A percentile compares a stretch with the other conserved stretches of the same genome.
These are phyloP conservation scores for Penicillium nordicum DNA, from an alignment of 2,329 filamentous ascomycete species.

Conservation along the genomic window DNA sequence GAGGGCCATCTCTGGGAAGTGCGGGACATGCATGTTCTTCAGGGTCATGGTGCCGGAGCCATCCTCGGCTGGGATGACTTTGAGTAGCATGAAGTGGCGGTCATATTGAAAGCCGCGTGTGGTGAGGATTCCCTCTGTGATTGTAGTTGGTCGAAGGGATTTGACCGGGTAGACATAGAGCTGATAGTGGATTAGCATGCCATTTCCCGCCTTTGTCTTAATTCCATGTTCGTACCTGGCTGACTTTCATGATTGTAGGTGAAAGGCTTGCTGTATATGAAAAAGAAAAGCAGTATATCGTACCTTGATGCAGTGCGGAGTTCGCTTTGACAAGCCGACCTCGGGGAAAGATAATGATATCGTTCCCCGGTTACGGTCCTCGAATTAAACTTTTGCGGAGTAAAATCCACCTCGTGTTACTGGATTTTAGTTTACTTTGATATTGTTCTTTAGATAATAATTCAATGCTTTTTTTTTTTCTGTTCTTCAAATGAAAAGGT, in stretches of 20 bases:
- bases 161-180: constrained; percentile 74
- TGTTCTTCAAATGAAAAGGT: constrained; percentile 1
- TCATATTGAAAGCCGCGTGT: constrained; percentile 64
- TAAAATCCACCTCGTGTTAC: background rate
- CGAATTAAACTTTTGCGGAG: background rate
- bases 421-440: too few relatives aligned
- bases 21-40: constrained; percentile 59
- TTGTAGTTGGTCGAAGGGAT: constrained; percentile 60
- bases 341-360: background rate
- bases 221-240: constrained; percentile 25
- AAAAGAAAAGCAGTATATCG: background rate
- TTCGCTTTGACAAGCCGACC: background rate
- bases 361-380: background rate
- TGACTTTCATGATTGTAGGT: constrained; percentile 37
- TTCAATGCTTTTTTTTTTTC: background rate
- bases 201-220: background rate
- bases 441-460: background rate
- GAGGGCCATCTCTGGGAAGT: constrained; percentile 59
- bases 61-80: constrained; percentile 39
- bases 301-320: background rate
- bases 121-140: constrained; percentile 54
- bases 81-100: constrained; percentile 67
- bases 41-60: constrained; percentile 25
- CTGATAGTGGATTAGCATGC: constrained; percentile 32
- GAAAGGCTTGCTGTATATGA: background rate